Conservation (phyloP, 768 basidiomycete species). For the Leucocoprinus sp. region DNA sequence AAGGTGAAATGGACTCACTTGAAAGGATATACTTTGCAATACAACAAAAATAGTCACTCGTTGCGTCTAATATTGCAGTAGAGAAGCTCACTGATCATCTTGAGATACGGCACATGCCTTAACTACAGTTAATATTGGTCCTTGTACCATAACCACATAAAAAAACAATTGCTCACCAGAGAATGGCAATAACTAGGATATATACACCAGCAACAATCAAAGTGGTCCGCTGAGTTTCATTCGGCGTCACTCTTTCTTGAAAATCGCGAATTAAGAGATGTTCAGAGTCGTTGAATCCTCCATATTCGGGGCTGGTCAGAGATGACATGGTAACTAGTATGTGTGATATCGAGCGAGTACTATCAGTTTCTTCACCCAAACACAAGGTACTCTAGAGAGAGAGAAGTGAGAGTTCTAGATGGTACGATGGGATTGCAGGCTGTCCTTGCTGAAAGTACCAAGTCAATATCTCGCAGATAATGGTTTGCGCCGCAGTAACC, state of each 20-base stretch:
- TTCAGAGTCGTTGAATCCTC: conserved; percentile 13
- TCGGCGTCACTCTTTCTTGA: conserved; percentile 47
- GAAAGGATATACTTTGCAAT: conserved; percentile 72
- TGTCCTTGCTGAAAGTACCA: not conserved
- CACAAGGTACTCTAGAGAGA: no score
- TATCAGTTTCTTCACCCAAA: not conserved
- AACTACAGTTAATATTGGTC: conserved; percentile 1
- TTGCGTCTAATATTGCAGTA: not conserved
- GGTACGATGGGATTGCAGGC: not conserved
- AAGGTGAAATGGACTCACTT: conserved; percentile 48
- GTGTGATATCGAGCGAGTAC: not conserved
- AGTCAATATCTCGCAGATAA: not conserved
- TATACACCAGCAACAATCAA: conserved; percentile 76
- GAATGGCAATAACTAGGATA: conserved; percentile 64
- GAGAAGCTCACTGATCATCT: conserved; percentile 55
- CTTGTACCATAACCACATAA: not conserved
- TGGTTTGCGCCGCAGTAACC: not conserved
- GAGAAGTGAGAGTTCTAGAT: not conserved
- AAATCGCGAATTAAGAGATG: conserved; percentile 31
- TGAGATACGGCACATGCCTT: conserved; percentile 75
- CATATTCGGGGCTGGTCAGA: conserved; percentile 10
- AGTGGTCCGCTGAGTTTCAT: conserved; percentile 63
- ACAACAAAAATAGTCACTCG: not conserved
- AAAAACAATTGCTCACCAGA: conserved; percentile 48
- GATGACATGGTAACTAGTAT: conserved; percentile 13